These are phyloP conservation scores for Cercophora scortea DNA, from an alignment of 495 filamentous ascomycete species.

Conservation along the genomic window DNA sequence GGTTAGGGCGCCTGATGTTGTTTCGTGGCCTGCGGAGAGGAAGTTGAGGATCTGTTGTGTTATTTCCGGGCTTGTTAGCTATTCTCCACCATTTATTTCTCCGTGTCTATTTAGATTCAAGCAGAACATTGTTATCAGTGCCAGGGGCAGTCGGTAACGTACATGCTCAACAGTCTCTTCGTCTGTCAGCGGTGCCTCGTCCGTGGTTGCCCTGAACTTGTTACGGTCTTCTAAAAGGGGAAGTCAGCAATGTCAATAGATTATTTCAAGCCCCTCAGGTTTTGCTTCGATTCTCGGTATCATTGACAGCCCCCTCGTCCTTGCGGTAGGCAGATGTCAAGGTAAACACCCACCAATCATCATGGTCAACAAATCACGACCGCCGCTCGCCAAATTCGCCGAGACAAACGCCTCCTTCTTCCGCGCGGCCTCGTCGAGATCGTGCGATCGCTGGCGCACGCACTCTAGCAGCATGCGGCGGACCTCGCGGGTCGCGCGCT, in stretches of 20 bases:
- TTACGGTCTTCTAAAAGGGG: neutral
- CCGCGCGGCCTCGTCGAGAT: conserved; percentile 2
- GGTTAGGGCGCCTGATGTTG: conserved; percentile 15
- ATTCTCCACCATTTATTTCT: neutral
- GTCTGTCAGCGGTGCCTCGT: neutral
- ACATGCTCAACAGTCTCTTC: neutral
- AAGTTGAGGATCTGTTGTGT: conserved; percentile 17
- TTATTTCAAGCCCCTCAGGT: too few species aligned
- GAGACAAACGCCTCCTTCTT: conserved; percentile 2
- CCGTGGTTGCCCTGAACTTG: neutral
- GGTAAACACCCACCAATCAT: neutral
- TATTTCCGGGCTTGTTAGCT: neutral
- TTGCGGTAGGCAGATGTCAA: too few species aligned
- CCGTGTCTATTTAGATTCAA: too few species aligned
- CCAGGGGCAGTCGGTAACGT: too few species aligned
- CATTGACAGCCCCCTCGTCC: too few species aligned
- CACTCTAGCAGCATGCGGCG: conserved; percentile 17
- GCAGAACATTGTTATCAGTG: neutral
- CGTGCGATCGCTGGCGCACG: conserved; percentile 12
- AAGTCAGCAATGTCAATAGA: too few species aligned
- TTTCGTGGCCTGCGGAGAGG: conserved; percentile 20
- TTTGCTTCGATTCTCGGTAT: too few species aligned
- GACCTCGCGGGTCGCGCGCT: conserved; percentile 13
- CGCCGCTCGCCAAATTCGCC: neutral
- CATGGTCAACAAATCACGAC: neutral